These are phyloP conservation scores for Plantago lanceolata DNA, from an alignment of 305 asterid genomes.

Conservation along the genomic window DNA sequence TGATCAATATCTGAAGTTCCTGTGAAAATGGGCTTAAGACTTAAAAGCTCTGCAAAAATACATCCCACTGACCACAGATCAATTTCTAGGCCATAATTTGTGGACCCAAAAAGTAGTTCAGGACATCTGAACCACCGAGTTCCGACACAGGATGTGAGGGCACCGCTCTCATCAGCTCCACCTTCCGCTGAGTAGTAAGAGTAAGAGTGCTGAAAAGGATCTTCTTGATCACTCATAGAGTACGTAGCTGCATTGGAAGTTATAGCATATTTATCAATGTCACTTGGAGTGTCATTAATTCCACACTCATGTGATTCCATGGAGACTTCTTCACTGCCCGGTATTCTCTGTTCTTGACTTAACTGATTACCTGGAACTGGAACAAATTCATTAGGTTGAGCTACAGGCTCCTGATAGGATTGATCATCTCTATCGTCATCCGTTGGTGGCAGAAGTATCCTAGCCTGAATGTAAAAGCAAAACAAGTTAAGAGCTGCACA, in stretches of 20 bases:
- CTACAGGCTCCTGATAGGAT: constrained; percentile 30
- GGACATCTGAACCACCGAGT: constrained; percentile 97
- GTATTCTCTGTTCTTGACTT: constrained; percentile 30
- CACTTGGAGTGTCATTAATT: constrained; percentile 31
- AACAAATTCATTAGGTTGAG: constrained; percentile 28
- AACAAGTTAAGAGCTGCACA: constrained; percentile 14
- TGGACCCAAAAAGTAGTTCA: constrained; percentile 86
- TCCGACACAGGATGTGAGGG: constrained; percentile 94
- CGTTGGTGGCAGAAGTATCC: constrained; percentile 64
- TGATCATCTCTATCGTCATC: constrained; percentile 37
- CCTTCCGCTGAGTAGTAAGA: constrained; percentile 54
- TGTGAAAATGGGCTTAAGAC: constrained; percentile 70
- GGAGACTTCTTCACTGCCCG: constrained; percentile 29
- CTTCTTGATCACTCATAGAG: constrained; percentile 71
- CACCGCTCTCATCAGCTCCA: constrained; percentile 46
- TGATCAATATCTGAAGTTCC: constrained; percentile 92
- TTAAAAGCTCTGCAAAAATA: constrained; percentile 76
- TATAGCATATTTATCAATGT: constrained; percentile 55
- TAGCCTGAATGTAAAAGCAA: constrained; percentile 53
- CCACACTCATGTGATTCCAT: constrained; percentile 31
- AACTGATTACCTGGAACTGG: constrained; percentile 24
- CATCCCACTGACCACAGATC: constrained; percentile 97
- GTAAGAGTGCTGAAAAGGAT: constrained; percentile 46
- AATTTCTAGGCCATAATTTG: constrained; percentile 72
- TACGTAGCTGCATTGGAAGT: constrained; percentile 67